phyloP scores from a whole-genome alignment of 192 early-diverging fungal genomes.

The Chytriomyces confervae region DNA sequence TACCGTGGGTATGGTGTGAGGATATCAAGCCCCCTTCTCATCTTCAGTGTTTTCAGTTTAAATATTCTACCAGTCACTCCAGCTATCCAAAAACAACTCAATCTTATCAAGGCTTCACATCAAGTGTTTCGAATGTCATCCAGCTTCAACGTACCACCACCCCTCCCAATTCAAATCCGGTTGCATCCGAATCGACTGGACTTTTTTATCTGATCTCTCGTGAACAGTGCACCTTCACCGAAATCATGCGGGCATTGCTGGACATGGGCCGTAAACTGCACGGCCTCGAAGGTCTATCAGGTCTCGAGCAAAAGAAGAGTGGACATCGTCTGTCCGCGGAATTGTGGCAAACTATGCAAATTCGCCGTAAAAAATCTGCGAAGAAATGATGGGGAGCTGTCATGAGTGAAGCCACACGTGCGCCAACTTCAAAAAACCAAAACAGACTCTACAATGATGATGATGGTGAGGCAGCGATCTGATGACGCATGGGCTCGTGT shows the following conservation, averaged over 20 bases:
- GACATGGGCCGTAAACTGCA: conserved; percentile 63
- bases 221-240: conserved; percentile 21
- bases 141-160: conserved; percentile 47
- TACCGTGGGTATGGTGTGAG: conserved; percentile 69
- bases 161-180: conserved; percentile 77
- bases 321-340: conserved; percentile 62
- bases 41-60: conserved; percentile 51
- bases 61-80: conserved; percentile 65
- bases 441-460: neutral
- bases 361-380: conserved; percentile 61
- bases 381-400: conserved; percentile 57
- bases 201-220: conserved; percentile 59
- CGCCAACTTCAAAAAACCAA: neutral
- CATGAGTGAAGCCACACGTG: conserved; percentile 30
- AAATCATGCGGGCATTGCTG: conserved; percentile 50
- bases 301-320: conserved; percentile 42
- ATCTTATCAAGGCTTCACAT: conserved; percentile 76
- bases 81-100: conserved; percentile 59
- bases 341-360: conserved; percentile 67
- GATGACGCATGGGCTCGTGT: conserved; percentile 42
- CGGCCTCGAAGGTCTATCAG: conserved; percentile 20
- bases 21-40: conserved; percentile 74
- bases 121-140: conserved; percentile 57
- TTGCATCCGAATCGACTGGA: conserved; percentile 62
- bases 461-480: conserved; percentile 29